A percentile compares a stretch with the other conserved stretches of the same genome.
These are phyloP conservation scores for Phaeosphaeriaceae sp. DNA, from an alignment of 2,329 filamentous ascomycete species.

Conservation along the genomic window DNA sequence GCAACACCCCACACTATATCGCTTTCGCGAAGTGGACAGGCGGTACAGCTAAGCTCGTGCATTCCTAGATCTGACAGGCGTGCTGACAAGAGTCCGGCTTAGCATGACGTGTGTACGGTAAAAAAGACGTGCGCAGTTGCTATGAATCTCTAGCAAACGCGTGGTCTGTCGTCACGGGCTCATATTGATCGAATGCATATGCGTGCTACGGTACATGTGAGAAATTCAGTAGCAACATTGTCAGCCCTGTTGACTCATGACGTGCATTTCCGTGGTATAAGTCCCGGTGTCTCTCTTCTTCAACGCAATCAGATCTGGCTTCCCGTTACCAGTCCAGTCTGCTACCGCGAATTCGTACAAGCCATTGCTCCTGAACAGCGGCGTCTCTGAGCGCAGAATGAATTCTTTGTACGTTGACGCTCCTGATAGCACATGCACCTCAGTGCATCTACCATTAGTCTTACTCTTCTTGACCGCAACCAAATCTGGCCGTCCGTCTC, in stretches of 20 bases:
- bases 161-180: no score
- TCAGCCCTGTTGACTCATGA: constrained; percentile 5
- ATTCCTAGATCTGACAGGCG: no score
- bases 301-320: constrained; percentile 5
- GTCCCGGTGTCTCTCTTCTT: constrained; percentile 1
- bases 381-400: not conserved
- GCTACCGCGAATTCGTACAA: constrained; percentile 3
- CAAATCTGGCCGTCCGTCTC: constrained; percentile 1
- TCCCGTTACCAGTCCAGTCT: constrained; percentile 2
- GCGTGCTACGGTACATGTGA: not conserved
- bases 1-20: no score
- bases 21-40: no score
- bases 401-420: constrained; percentile 1
- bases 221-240: not conserved
- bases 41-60: no score
- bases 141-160: no score
- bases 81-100: no score
- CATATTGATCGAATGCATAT: no score
- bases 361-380: not conserved
- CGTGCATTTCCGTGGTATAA: constrained; percentile 5
- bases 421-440: constrained; percentile 4
- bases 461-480: constrained; percentile 4
- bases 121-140: no score
- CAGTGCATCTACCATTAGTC: not conserved
- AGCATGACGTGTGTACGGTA: no score